Evolutionary conservation across 2,329 filamentous ascomycete species (phyloP), one percentile per base, ranked within the genome.

Genomic region (Macrophomina pseudophaseolina): DNA sequence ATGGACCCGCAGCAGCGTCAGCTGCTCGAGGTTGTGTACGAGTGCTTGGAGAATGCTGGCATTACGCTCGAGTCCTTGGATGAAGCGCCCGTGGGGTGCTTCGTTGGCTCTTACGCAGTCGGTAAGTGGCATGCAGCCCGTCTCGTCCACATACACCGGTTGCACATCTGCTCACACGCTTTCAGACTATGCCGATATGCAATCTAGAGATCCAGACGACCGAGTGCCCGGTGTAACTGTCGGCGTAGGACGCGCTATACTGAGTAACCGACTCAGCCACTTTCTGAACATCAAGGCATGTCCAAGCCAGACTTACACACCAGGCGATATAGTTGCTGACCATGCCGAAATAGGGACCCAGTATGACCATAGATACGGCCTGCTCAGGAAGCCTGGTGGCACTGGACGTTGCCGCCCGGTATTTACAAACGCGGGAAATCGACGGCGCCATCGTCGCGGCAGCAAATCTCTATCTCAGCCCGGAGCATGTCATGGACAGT

Each of bases 11-110:
- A 74, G 11, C 70, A 74, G 11, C 72, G 74, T 12, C 68, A 72
- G n/a, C 64, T 73, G 6, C 67, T 76, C 2, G 74, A 76, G 65
- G 72, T 72, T 12, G 71, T 73, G 0, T 78, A 77, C 30, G 75
- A 80, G 68, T 77, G 79, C 0, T 69, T 87, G 0, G 80, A 82
- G 58, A 76, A 74, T 66, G 72, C 69, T 8, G 76, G 75, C 3
- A 62, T 74, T 1, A 59, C 70, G 1, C 68, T 73, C 40, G 70
- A 75, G 23, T 16, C 44, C 14, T 6, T 71, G 14, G 12, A 42
- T 2, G 66, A 68, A 5, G 23, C 40, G 9, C 23, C 3, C 4
- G 38, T 64, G 40, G 64, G 65, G 14, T 67, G 64, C 35, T 65
- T 73, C 23, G 68, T 69, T 3, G 72, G 70, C 1, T 70, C 72